phyloP scores from a whole-genome alignment of 257 asterid species.

The Nicotiana paniculata region DNA sequence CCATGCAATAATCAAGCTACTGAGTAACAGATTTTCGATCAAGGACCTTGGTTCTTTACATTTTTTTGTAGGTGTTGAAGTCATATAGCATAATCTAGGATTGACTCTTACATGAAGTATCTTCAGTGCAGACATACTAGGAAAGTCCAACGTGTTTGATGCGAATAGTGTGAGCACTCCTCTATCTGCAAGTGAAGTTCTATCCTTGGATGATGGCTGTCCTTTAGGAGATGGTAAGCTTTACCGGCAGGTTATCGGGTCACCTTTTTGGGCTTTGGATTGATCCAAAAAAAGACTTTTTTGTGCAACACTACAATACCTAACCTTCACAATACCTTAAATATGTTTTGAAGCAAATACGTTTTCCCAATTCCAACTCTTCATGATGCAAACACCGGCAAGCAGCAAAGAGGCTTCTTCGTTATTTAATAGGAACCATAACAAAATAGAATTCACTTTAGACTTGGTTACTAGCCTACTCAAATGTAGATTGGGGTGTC shows the following conservation, averaged over 20 bases:
- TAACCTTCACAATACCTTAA: too few species aligned
- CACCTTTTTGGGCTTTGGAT: too few species aligned
- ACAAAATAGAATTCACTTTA: neutral
- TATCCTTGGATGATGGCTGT: too few species aligned
- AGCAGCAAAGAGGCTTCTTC: neutral
- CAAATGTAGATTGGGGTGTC: neutral
- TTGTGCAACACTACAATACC: too few species aligned
- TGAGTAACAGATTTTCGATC: neutral
- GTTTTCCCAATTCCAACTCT: neutral
- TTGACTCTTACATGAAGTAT: too few species aligned
- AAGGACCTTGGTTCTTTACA: neutral
- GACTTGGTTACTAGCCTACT: neutral
- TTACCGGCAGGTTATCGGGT: too few species aligned
- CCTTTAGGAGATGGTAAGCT: too few species aligned
- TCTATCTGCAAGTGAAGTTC: neutral
- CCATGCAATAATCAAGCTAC: neutral
- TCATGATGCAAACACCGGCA: neutral
- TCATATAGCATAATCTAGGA: too few species aligned
- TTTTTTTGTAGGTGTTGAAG: neutral
- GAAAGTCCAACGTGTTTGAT: too few species aligned
- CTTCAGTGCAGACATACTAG: too few species aligned
- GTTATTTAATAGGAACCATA: neutral
- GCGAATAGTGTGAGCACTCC: too few species aligned
- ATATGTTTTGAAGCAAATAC: neutral
- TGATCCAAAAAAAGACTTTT: too few species aligned